Evolutionary conservation across 441 rosid genomes (phyloP), one percentile per base, ranked within the genome.

Genomic region (Gossypium davidsonii): DNA sequence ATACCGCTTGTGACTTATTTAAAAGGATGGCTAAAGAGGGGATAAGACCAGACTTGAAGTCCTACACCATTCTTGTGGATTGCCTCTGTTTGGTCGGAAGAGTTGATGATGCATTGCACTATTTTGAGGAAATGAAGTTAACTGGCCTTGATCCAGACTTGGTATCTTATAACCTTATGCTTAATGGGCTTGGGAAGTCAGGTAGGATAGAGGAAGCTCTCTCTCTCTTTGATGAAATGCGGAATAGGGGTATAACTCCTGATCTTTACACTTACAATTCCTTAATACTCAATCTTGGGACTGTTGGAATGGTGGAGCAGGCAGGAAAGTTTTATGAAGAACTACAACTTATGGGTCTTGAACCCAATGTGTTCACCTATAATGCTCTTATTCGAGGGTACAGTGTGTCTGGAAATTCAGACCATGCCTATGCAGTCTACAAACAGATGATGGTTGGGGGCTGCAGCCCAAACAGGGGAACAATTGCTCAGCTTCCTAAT

Each of bases 231-330:
- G 69, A 82, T 73, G 96, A 94, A 82, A 92, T 92, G 97, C 80
- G 66, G 81, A 75, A 67, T 73, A 81, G 82, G 78, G 89, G 91
- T 56, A 75, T 90, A 57, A 59, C 68, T 42, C 99, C 96, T 12
- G 96, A 92, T 83, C 93, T 94, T 31, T 94, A 85, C 81, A 88
- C 94, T 34, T 92, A 92, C 73, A 94, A 92, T 77, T 87, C 92
- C 42, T 80, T 92, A 73, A 91, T 94, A 81, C 84, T 91, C 58
- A 74, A 84, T 78, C 85, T 92, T 14, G 96, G 93, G 62, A 75
- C 81, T 6, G 83, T 57, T n/a, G 96, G 97, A 74, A 90, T 77
- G 93, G 86, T 85, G 65, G 92, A 91, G 70, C 82, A 85, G 79
- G 93, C 96, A 2, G 83, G 77, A 68, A 82, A 85, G 77, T 79